Conservation (phyloP, 306 rosid genomes). For the Gastrolobium villosum region DNA sequence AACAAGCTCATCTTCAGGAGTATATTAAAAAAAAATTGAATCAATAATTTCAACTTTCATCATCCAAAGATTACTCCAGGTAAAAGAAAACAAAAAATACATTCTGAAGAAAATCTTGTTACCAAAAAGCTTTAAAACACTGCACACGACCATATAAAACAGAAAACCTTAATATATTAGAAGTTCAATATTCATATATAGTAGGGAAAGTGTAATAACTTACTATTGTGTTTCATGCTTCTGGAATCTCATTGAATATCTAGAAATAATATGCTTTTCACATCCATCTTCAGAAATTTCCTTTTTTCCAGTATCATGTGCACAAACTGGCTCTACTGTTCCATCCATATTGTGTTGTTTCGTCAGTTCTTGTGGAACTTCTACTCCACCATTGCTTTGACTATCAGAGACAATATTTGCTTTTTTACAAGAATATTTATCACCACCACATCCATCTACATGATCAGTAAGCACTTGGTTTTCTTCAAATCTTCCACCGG, state of each 20-base stretch:
- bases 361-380: slow-evolving; percentile 42
- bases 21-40: neutral
- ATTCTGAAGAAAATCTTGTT: slow-evolving; percentile 19
- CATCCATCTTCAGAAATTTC: slow-evolving; percentile 47
- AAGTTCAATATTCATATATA: slow-evolving; percentile 8
- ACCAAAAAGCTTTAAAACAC: slow-evolving; percentile 17
- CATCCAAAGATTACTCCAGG: neutral
- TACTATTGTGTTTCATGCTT: slow-evolving; percentile 46
- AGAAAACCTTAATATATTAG: slow-evolving; percentile 23
- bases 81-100: slow-evolving; percentile 14
- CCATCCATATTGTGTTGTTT: slow-evolving; percentile 41
- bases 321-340: slow-evolving; percentile 43
- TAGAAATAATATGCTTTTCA: slow-evolving; percentile 45
- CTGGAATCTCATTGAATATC: slow-evolving; percentile 47
- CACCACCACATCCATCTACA: slow-evolving; percentile 41
- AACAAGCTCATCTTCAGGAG: neutral
- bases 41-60: neutral
- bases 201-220: slow-evolving; percentile 46
- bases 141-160: slow-evolving; percentile 33
- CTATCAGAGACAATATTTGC: slow-evolving; percentile 33
- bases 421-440: slow-evolving; percentile 36
- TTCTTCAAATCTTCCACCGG: slow-evolving; percentile 46
- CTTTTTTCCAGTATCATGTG: slow-evolving; percentile 42
- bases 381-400: slow-evolving; percentile 44
- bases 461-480: slow-evolving; percentile 42